These are phyloP conservation scores for Citrus reticulata DNA, from an alignment of 345 rosid species.

Conservation along the genomic window DNA sequence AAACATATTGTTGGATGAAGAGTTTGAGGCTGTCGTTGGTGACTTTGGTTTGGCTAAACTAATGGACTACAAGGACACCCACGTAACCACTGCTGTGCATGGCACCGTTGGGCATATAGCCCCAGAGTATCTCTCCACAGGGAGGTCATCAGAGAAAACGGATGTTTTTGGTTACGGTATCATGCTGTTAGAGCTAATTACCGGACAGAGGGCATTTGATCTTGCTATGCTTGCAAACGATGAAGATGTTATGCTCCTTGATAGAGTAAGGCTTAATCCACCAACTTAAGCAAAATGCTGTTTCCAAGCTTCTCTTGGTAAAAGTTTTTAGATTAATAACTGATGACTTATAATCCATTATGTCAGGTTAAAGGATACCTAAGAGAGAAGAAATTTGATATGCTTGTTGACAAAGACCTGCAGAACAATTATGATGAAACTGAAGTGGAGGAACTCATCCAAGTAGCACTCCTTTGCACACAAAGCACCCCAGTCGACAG, in stretches of 20 bases:
- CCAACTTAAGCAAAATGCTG: not conserved
- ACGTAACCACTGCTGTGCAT: too few species aligned
- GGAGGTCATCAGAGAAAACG: conserved; percentile 22
- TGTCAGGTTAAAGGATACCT: conserved; percentile 8
- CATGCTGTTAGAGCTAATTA: conserved; percentile 24
- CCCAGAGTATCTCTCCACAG: conserved; percentile 15
- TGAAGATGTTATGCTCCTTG: conserved; percentile 23
- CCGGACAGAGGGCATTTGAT: conserved; percentile 23
- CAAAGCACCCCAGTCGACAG: conserved; percentile 7
- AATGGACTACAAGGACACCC: too few species aligned
- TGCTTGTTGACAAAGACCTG: conserved; percentile 13
- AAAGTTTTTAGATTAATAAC: not conserved
- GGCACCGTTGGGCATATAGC: too few species aligned
- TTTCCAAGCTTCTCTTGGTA: not conserved
- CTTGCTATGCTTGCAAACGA: conserved; percentile 18
- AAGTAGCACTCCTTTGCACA: conserved; percentile 17
- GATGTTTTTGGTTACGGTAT: conserved; percentile 27
- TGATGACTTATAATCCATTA: not conserved
- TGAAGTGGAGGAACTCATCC: conserved; percentile 13
- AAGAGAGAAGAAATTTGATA: conserved; percentile 2
- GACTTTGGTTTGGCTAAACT: too few species aligned
- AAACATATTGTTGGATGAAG: too few species aligned
- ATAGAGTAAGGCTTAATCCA: conserved; percentile 8
- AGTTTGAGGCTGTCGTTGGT: too few species aligned
- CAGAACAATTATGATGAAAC: conserved; percentile 8